Base-by-base conservation (phyloP, 2,329 filamentous ascomycete species). In the Fonsecaea monophora region DNA sequence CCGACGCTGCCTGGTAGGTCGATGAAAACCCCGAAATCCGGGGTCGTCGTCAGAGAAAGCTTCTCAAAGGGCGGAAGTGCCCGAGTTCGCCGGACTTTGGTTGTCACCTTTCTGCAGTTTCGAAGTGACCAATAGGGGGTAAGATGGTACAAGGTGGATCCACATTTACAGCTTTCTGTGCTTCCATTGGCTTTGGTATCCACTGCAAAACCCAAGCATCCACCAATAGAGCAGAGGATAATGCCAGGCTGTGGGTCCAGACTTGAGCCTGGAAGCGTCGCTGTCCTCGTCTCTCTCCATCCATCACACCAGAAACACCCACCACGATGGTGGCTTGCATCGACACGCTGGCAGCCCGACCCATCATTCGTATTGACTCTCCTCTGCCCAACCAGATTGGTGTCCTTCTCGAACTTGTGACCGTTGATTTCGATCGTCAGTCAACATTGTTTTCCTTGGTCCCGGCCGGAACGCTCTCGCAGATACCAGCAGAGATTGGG, bases 261-360 rank as follows among this genome's bases (percentile, higher is more conserved):
- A 0, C 21, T 2, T 50, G 45, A 50, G 45, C 45, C 45, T 50
- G 45, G 45, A 50, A 50, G 18, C 18, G 45, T 50, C 45, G 45
- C 21, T 50, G 8, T 50, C 45, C 21, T 50, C 9, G 45, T 50
- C 45, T 4, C 21, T 13, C 18, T 50, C 18, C 18, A 18, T 25
- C 21, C 45, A 25, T 25, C 21, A 5, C 15, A 10, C 21, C 9
- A 50, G 30, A 32, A 50, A 50, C 9, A 13, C 12, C 40, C 40
- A 42, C 40, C 40, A 42, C 40, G 56, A 32, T 59, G 56, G 38
- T 59, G 40, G 56, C 38, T 48, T 59, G 37, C 56, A 59, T n/a
- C n/a, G 40, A 59, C 56, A 42, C 56, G 56, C 38, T 48, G 37
- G 56, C 56, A 55, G 13, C 7, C 53, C 53, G 8, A 15, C 30